Conservation (phyloP, 2,329 filamentous ascomycete genomes). For the Arthrobotrys megalospora region DNA sequence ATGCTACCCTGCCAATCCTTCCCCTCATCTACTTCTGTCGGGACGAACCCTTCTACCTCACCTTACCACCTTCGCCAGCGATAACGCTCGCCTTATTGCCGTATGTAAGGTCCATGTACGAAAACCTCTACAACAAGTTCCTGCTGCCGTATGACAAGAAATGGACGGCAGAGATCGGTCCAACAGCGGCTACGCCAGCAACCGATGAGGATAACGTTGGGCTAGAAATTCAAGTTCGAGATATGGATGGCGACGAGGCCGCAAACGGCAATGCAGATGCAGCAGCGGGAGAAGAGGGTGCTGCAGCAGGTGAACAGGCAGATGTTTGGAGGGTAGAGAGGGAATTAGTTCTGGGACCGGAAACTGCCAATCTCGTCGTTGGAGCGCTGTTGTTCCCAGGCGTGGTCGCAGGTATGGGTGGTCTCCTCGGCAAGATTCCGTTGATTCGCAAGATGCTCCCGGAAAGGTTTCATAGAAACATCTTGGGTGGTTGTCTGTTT, state of each 20-base stretch:
- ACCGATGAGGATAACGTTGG: conserved; percentile 68
- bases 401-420: conserved; percentile 82
- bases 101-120: conserved; percentile 77
- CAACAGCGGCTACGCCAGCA: conserved; percentile 69
- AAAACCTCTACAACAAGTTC: conserved; percentile 74
- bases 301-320: conserved; percentile 54
- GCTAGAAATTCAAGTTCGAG: conserved; percentile 67
- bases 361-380: conserved; percentile 74
- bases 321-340: conserved; percentile 44
- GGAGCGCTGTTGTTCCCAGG: conserved; percentile 84
- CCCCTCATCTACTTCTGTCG: conserved; percentile 73
- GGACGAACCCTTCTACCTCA: conserved; percentile 71
- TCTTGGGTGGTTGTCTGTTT: conserved; percentile 89
- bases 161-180: conserved; percentile 77
- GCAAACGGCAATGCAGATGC: conserved; percentile 61
- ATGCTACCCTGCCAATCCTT: conserved; percentile 76
- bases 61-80: conserved; percentile 76
- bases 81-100: conserved; percentile 78
- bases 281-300: conserved; percentile 28
- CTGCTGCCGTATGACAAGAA: conserved; percentile 74
- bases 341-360: conserved; percentile 66
- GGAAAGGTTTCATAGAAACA: conserved; percentile 87
- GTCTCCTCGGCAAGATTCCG: conserved; percentile 79
- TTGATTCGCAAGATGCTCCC: conserved; percentile 74
- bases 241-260: conserved; percentile 64